These are phyloP conservation scores for Lizonia empirigonia DNA, from an alignment of 2,329 filamentous ascomycete genomes.

Conservation along the genomic window DNA sequence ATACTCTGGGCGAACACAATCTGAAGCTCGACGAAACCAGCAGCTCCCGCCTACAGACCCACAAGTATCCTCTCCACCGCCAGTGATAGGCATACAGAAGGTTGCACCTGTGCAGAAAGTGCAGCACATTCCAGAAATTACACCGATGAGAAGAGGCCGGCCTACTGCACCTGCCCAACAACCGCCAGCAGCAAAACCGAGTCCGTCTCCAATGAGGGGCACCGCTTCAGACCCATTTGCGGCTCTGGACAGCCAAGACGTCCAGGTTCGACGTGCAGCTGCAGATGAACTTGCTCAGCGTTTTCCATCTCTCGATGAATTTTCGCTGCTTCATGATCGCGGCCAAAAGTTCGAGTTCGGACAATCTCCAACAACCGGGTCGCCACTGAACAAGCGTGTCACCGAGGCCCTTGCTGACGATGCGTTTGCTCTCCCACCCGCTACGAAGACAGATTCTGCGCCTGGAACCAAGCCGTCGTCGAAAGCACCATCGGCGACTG, in stretches of 20 bases:
- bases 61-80: constrained; percentile 59
- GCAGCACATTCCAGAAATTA: constrained; percentile 81
- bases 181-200: constrained; percentile 58
- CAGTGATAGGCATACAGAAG: constrained; percentile 77
- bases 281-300: constrained; percentile 81
- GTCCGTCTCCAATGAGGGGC: constrained; percentile 71
- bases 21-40: constrained; percentile 67
- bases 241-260: constrained; percentile 74
- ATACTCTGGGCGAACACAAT: constrained; percentile 62
- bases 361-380: constrained; percentile 50
- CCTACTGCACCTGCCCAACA: constrained; percentile 62
- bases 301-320: constrained; percentile 92
- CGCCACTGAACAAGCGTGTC: constrained; percentile 67
- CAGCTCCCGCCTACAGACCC: constrained; percentile 63
- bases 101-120: constrained; percentile 74
- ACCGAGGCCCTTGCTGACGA: constrained; percentile 82
- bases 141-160: constrained; percentile 89
- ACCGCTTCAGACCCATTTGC: constrained; percentile 84
- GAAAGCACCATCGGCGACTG: constrained; percentile 37
- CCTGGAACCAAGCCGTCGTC: constrained; percentile 38
- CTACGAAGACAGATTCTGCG: constrained; percentile 33
- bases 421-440: constrained; percentile 67
- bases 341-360: constrained; percentile 83
- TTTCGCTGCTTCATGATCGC: constrained; percentile 84
- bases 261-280: constrained; percentile 54